A percentile compares a stretch with the other conserved stretches of the same genome.
These are phyloP conservation scores for Atalantia buxifolia DNA, from an alignment of 345 rosid species.

Conservation along the genomic window DNA sequence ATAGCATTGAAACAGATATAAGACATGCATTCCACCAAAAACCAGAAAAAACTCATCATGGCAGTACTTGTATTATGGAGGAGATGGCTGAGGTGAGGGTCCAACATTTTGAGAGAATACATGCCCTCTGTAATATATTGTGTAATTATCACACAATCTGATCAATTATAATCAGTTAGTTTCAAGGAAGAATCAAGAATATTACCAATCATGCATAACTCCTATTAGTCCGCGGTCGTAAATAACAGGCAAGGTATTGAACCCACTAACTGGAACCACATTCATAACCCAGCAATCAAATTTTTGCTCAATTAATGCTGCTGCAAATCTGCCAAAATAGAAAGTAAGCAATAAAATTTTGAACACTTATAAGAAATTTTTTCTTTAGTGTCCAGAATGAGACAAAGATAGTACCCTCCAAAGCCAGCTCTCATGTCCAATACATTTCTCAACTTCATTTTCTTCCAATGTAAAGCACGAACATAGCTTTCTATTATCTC, in stretches of 20 bases:
- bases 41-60: not conserved
- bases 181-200: conserved; percentile 14
- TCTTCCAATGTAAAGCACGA: conserved; percentile 77
- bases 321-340: conserved; percentile 70
- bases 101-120: not conserved
- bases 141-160: not conserved
- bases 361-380: not conserved
- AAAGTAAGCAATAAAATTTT: conserved; percentile 15
- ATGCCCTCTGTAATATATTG: not conserved
- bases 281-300: conserved; percentile 90
- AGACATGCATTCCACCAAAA: not conserved
- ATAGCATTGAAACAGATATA: not conserved
- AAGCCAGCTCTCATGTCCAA: conserved; percentile 95
- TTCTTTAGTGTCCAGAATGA: not conserved
- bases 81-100: not conserved
- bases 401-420: conserved; percentile 69
- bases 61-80: conserved; percentile 7
- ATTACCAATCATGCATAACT: conserved; percentile 96
- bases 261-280: conserved; percentile 84
- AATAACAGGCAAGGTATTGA: conserved; percentile 92
- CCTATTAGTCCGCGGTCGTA: conserved; percentile 96
- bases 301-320: conserved; percentile 66
- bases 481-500: conserved; percentile 74
- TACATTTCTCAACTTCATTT: conserved; percentile 83
- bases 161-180: not conserved